Base-by-base conservation (phyloP, 768 basidiomycete species). In the Leccinum sublutescens region DNA sequence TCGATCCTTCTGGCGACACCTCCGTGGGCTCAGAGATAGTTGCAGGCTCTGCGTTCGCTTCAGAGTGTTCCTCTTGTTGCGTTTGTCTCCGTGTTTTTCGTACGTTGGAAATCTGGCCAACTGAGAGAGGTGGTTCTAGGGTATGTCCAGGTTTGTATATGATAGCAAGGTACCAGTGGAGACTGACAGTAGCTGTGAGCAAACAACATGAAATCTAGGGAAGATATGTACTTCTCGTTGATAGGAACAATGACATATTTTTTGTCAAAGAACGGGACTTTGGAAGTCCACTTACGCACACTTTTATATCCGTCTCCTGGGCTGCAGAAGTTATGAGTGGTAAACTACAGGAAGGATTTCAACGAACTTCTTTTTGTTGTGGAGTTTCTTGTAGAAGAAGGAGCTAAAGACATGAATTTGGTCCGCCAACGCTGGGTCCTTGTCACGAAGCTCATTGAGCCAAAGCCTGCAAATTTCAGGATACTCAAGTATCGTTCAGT, bases 91-190 rank as follows among this genome's bases (percentile, higher is more conserved):
- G 69, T 23, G 67, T 73, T 50, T 43, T 43, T 36, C 64, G 69
- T 51, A 45, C 2, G 6, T 34, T 55, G 34, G 58, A 48, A n/a
- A 33, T n/a, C 19, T 50, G 64, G n/a, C 34, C 29, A 7, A 7
- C 66, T 10, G 74, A 75, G 29, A 80, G 77, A n/a, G 80, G 77
- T 12, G 85, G 78, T 36, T 80, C 72, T 69, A 89, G 74, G 7
- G 82, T 75, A 51, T 78, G 72, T 55, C 84, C 85, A 1, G 97
- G 96, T 59, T 89, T 86, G 71, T 85, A 89, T 64, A 99, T 96
- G 61, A 98, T 86, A 15, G 93, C 95, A 43, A 98, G 83, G 73
- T 97, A 98, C 97, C 97, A 98, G 75, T 99, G 97, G 48, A 93
- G 74, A 66, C 96, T 98, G 63, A 9, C 33, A 29, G 29, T 19